phyloP scores from a whole-genome alignment of 768 basidiomycete genomes.

The Mycena epipterygia region DNA sequence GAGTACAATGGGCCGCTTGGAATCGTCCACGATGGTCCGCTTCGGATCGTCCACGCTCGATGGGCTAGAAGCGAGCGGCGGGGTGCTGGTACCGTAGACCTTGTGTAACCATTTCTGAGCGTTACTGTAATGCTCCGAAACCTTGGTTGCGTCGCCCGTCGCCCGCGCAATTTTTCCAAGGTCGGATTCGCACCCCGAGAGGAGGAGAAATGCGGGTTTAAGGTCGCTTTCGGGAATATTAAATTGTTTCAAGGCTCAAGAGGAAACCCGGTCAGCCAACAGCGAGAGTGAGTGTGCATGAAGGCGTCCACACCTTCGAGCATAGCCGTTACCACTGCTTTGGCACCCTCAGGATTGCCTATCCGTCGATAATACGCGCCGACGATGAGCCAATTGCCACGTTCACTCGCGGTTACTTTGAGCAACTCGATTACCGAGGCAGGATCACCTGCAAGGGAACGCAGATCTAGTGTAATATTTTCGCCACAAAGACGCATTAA shows the following conservation, averaged over 20 bases:
- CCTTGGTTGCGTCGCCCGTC: slow-evolving; percentile 42
- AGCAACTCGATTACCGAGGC: slow-evolving; percentile 61
- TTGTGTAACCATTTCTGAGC: slow-evolving; percentile 62
- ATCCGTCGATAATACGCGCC: slow-evolving; percentile 65
- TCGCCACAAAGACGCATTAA: slow-evolving; percentile 56
- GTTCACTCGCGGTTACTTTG: slow-evolving; percentile 58
- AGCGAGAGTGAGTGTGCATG: slow-evolving; percentile 17
- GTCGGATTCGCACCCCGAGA: slow-evolving; percentile 69
- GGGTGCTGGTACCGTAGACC: slow-evolving; percentile 55
- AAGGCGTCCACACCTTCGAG: slow-evolving; percentile 61
- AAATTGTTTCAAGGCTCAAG: slow-evolving; percentile 56
- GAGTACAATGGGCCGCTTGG: not conserved
- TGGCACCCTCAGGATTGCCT: slow-evolving; percentile 60
- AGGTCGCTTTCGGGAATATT: slow-evolving; percentile 54
- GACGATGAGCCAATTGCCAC: slow-evolving; percentile 69
- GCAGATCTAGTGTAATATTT: slow-evolving; percentile 57
- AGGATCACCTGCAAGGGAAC: slow-evolving; percentile 59
- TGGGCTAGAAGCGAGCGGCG: not conserved
- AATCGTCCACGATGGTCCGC: slow-evolving; percentile 6
- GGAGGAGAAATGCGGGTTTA: slow-evolving; percentile 65
- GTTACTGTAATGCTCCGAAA: slow-evolving; percentile 53
- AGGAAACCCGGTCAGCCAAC: slow-evolving; percentile 6
- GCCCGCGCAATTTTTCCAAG: slow-evolving; percentile 50
- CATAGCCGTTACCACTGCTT: slow-evolving; percentile 59
- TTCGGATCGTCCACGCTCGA: slow-evolving; percentile 3